Conservation (phyloP, 2,329 filamentous ascomycete species). For the Botrytis paeoniae region DNA sequence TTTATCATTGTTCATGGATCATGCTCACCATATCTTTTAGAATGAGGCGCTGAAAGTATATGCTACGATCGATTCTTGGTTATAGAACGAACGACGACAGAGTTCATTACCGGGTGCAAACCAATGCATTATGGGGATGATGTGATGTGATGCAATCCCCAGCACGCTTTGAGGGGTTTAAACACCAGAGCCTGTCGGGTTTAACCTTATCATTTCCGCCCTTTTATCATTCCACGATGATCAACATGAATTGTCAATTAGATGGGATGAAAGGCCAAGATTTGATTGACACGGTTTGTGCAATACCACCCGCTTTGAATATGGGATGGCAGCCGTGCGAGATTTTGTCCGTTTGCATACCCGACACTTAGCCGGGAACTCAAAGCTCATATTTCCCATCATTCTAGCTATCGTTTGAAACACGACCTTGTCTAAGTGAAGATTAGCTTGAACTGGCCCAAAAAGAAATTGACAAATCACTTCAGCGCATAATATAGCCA, state of each 20-base stretch:
- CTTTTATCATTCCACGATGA: neutral
- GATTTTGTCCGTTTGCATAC: neutral
- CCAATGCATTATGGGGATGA: neutral
- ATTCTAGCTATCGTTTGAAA: neutral
- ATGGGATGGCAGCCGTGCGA: slow-evolving; percentile 18
- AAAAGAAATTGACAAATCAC: neutral
- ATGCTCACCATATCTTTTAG: neutral
- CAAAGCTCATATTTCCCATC: neutral
- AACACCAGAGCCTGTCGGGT: neutral
- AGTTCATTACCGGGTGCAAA: neutral
- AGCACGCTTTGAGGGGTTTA: neutral
- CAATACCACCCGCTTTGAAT: slow-evolving; percentile 2
- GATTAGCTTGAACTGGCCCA: neutral
- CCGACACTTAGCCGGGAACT: neutral
- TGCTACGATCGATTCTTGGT: neutral
- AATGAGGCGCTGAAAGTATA: neutral
- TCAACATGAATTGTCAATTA: neutral
- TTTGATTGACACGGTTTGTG: neutral
- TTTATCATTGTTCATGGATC: neutral
- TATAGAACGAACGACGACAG: too few relatives aligned
- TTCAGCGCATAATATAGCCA: neutral
- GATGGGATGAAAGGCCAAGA: slow-evolving; percentile 1
- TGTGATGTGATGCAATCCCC: neutral
- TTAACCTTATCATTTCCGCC: neutral
- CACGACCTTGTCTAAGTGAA: neutral